Evolutionary conservation across 371 early-diverging fungal genomes (phyloP).

Genomic region (Apophysomyces sp.): DNA sequence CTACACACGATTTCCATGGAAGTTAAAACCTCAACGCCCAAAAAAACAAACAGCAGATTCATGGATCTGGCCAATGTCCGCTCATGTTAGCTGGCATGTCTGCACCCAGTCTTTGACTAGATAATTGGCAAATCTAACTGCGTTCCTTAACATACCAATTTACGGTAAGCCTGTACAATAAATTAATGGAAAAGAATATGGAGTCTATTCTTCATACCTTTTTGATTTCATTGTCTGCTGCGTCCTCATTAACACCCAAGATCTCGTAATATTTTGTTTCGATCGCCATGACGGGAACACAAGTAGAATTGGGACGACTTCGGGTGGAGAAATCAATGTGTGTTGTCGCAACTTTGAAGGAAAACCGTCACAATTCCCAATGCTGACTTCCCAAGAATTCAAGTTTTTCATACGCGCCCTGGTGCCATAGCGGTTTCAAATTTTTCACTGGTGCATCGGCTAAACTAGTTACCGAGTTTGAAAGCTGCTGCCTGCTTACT

Average conservation of each 20-base stretch:
- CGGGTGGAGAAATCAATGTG: too few species aligned
- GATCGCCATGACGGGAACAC: conserved; percentile 68
- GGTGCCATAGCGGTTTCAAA: too few species aligned
- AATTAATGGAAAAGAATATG: background rate
- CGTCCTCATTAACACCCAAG: conserved; percentile 80
- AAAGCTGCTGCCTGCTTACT: too few species aligned
- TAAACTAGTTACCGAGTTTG: too few species aligned
- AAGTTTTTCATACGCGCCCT: too few species aligned
- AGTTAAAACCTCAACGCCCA: background rate
- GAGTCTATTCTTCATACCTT: conserved; percentile 45
- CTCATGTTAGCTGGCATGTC: too few species aligned
- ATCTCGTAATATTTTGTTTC: conserved; percentile 91
- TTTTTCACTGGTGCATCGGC: too few species aligned
- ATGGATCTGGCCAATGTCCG: background rate
- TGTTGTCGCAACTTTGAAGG: too few species aligned
- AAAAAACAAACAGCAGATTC: background rate
- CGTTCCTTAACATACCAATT: conserved; percentile 52
- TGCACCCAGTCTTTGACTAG: background rate
- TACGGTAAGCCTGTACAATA: conserved; percentile 79
- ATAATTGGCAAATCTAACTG: background rate
- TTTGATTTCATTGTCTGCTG: conserved; percentile 85
- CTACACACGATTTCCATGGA: conserved; percentile 1
- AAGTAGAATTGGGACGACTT: too few species aligned
- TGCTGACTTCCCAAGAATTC: too few species aligned
- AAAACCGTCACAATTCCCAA: too few species aligned